Base-by-base conservation (phyloP, 306 rosid genomes). In the Astragalus membranaceus region DNA sequence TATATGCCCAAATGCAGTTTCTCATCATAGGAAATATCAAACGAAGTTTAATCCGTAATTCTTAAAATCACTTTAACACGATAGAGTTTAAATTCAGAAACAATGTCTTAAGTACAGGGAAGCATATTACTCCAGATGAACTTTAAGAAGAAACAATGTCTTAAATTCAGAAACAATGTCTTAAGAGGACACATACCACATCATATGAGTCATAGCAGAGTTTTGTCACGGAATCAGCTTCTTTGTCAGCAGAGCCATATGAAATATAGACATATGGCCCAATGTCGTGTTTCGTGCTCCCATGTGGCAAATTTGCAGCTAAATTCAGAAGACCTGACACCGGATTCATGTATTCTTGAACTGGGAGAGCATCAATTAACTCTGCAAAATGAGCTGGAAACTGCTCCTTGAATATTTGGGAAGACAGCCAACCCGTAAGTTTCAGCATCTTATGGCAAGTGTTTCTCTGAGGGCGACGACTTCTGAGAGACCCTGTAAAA, bases 261-360 rank as follows among this genome's bases (percentile, higher is more conserved):
- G 96, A 89, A 53, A 95, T 86, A 78, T 87, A 86, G 70, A 91
- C 88, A 73, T 84, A 85, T 13, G 99, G 99, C 36, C 99, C 99
- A 63, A 91, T 79, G 69, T 95, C 96, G 51, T 87, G 92, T 75
- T 85, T 91, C 4, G 67, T 78, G 67, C 83, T 80, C 79, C 85
- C 92, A 55, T 61, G 84, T 26, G 95, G 92, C 76, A 80, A 86
- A 78, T 85, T 89, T 72, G 97, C 89, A 44, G 91, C 95, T 65
- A 95, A 85, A 80, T 95, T 95, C 70, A 95, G 82, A 79, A 83
- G 89, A 60, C 99, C 99, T 49, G 92, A 86, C 46, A 14, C 58
- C 9, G 99, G 99, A 80, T 95, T 91, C 92, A 83, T 91, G 89
- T 91, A 95, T 69, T 95, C 96, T 82, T 77, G 89, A 86, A 87